phyloP scores from a whole-genome alignment of 2,329 filamentous ascomycete genomes.

The Gyromitra esculenta region DNA sequence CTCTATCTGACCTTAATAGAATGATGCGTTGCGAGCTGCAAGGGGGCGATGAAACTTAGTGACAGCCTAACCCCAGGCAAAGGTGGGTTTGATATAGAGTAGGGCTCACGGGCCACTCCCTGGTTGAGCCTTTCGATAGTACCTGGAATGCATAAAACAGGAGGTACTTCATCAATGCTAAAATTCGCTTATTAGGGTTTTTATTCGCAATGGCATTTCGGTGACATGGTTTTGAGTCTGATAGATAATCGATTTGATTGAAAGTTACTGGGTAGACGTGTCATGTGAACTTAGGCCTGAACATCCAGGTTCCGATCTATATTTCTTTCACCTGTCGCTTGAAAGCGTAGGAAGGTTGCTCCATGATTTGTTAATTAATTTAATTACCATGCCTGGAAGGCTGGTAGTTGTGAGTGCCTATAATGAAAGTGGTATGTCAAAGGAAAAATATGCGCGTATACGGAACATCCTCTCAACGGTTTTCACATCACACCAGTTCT shows the following conservation, averaged over 20 bases:
- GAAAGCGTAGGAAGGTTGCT: background rate
- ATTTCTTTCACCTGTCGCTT: background rate
- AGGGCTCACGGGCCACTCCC: slow-evolving; percentile 9
- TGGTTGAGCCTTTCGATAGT: background rate
- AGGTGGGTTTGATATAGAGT: slow-evolving; percentile 1
- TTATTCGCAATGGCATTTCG: background rate
- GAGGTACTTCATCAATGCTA: slow-evolving; percentile 13
- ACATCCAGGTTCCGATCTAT: background rate
- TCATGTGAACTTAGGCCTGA: background rate
- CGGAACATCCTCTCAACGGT: background rate
- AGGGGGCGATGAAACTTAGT: background rate
- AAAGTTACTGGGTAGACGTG: background rate
- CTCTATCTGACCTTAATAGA: background rate
- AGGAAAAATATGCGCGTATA: background rate
- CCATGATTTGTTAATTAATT: background rate
- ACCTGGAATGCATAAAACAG: background rate
- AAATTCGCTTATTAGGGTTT: background rate
- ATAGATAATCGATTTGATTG: background rate
- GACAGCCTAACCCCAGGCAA: background rate
- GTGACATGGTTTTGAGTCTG: background rate
- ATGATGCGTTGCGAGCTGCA: background rate
- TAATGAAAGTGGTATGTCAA: background rate
- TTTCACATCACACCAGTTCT: background rate
- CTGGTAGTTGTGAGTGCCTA: background rate
- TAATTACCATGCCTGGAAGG: background rate